phyloP scores from a whole-genome alignment of 768 basidiomycete genomes.

The Agrocybe chaxingu region DNA sequence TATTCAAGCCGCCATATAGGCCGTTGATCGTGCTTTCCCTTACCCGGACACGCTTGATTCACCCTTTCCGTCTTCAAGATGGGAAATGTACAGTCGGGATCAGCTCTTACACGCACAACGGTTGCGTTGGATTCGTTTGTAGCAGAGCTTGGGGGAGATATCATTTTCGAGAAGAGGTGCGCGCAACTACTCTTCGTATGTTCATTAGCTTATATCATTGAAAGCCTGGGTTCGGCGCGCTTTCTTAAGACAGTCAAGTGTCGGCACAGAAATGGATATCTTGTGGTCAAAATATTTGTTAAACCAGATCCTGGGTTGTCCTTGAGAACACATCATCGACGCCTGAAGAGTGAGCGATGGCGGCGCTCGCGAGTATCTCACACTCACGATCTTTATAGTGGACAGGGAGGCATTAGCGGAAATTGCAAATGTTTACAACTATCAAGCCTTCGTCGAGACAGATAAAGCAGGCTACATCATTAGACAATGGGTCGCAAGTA shows the following conservation, averaged over 20 bases:
- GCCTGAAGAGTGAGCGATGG: constrained; percentile 65
- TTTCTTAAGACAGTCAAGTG: constrained; percentile 82
- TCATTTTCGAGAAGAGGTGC: constrained; percentile 91
- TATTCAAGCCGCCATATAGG: too few species aligned
- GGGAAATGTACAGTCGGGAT: constrained; percentile 78
- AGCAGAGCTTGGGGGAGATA: constrained; percentile 80
- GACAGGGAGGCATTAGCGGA: constrained; percentile 84
- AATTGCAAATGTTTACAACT: constrained; percentile 85
- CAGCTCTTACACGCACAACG: constrained; percentile 65
- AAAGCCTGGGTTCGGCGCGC: constrained; percentile 70
- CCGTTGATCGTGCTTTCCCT: not conserved
- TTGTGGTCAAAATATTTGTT: constrained; percentile 93
- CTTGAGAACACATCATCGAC: constrained; percentile 66
- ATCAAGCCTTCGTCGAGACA: constrained; percentile 88
- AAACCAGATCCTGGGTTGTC: constrained; percentile 89
- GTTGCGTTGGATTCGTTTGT: constrained; percentile 91
- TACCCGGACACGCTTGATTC: not conserved
- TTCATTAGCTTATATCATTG: not conserved
- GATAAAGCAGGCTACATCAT: constrained; percentile 96
- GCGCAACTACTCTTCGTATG: constrained; percentile 10
- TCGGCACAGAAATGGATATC: constrained; percentile 74
- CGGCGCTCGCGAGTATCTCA: not conserved
- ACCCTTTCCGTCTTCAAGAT: constrained; percentile 32
- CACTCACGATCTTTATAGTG: constrained; percentile 39
- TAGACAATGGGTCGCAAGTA: constrained; percentile 92